Evolutionary conservation across 2,329 filamentous ascomycete species (phyloP), one percentile per base, ranked within the genome.

Genomic region (Lachnellula occidentalis): DNA sequence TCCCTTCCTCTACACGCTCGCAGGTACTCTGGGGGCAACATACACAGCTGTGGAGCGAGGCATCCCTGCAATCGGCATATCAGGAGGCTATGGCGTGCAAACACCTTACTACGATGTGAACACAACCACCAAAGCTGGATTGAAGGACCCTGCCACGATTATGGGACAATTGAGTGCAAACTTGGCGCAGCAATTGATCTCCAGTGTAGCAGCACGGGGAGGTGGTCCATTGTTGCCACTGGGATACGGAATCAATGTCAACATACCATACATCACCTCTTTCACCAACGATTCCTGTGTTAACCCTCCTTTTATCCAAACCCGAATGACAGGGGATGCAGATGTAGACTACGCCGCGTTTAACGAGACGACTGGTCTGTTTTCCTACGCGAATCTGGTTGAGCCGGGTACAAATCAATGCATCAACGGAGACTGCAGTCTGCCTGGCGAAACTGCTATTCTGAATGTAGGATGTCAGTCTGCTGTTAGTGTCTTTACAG

Each of bases 221-320:
- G 67, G 64, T 2, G 61, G 61, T 0, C 68, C 69, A 5, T 58
- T 74, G 5, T 66, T 81, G 1, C 78, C 78, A 0, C 66, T 75
- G 1, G 78, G 77, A 2, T 80, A 80, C 56, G 76, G 78, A n/a
- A 64, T 78, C 37, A 76, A 69, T 24, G 74, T 81, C 59, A 81
- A 81, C 58, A 74, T 76, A 24, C 77, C 77, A 1, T 64, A 66
- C 2, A 68, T 80, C 34, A 72, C 69, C 0, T 71, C 69, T 12
- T 61, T 69, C 39, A 67, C 58, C 14, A 70, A 76, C 48, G 65
- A 69, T 45, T 68, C 69, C 5, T 74, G 71, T 53, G 63, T 72
- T 12, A 64, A 71, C 8, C 75, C 77, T 0, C 69, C 72, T 1
- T 74, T 76, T 53, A 67, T 78, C 8, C 74, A 76, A 55, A 76